Conservation (phyloP, 2,329 filamentous ascomycete species). For the Aspergillus versicolor region DNA sequence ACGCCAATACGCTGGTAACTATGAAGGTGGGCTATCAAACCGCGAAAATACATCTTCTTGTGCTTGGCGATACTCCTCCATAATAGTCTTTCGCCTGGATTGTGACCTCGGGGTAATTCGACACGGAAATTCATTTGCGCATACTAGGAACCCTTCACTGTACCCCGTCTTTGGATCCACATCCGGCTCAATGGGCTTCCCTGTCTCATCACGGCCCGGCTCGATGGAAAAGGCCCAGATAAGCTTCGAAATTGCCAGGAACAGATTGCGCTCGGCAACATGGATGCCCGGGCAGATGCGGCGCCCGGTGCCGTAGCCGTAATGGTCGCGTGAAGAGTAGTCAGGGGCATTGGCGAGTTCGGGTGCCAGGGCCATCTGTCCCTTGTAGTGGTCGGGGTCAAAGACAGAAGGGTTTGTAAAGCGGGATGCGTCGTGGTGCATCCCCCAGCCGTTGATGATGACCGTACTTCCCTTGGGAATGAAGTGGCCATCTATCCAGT, state of each 20-base stretch:
- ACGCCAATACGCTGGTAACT: no score
- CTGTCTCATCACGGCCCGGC: not conserved
- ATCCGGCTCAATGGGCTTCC: not conserved
- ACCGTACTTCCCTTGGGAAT: slow-evolving; percentile 50
- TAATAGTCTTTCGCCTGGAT: not conserved
- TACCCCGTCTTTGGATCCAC: not conserved
- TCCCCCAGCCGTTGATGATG: slow-evolving; percentile 45
- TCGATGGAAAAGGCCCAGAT: slow-evolving; percentile 32
- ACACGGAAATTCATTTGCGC: no score
- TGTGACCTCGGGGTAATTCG: not conserved
- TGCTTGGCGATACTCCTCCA: no score
- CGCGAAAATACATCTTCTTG: no score
- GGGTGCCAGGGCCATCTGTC: slow-evolving; percentile 8
- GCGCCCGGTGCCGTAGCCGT: slow-evolving; percentile 26
- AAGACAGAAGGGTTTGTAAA: slow-evolving; percentile 36
- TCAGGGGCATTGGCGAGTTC: slow-evolving; percentile 26
- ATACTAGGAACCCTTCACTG: not conserved
- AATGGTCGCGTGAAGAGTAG: slow-evolving; percentile 37
- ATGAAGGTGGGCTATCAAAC: no score
- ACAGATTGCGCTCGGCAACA: slow-evolving; percentile 35
- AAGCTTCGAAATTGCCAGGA: slow-evolving; percentile 26
- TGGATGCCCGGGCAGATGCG: slow-evolving; percentile 35
- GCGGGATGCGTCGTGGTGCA: slow-evolving; percentile 48
- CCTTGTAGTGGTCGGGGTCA: slow-evolving; percentile 29
- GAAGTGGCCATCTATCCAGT: slow-evolving; percentile 45